These are phyloP conservation scores for Malbranchea cinnamomea DNA, from an alignment of 2,329 filamentous ascomycete species.

Conservation along the genomic window DNA sequence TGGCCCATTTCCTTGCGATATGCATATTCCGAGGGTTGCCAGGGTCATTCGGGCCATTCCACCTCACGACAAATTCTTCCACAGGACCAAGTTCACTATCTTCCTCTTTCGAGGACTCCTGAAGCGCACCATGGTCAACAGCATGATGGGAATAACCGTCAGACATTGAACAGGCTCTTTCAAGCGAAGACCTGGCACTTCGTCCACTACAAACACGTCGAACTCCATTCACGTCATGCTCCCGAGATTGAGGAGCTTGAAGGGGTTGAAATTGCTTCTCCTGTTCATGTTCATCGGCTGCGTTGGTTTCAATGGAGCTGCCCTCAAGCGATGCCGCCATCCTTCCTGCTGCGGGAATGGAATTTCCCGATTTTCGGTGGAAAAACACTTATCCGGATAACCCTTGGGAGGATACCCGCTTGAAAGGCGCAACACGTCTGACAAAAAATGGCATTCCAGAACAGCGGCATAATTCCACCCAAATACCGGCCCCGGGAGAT, in stretches of 20 bases:
- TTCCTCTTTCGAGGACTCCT: constrained; percentile 11
- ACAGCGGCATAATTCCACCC: no score
- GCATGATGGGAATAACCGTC: constrained; percentile 10
- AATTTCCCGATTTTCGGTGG: background rate
- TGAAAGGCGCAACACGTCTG: no score
- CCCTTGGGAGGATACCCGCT: no score
- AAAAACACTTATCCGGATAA: no score
- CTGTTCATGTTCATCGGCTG: background rate
- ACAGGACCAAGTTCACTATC: constrained; percentile 16
- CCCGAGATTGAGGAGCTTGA: background rate
- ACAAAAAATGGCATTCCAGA: no score
- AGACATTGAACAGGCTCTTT: constrained; percentile 7
- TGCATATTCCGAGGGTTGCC: constrained; percentile 57
- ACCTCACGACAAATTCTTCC: constrained; percentile 53
- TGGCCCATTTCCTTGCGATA: constrained; percentile 57
- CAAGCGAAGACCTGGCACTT: constrained; percentile 6
- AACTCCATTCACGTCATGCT: no score
- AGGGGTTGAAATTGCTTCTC: constrained; percentile 6
- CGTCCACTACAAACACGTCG: no score
- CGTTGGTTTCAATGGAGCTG: background rate
- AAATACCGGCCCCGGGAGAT: no score
- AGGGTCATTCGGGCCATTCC: constrained; percentile 61
- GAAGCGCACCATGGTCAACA: constrained; percentile 14
- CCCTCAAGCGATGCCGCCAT: background rate
- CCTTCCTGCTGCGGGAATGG: background rate